Evolutionary conservation across 2,329 filamentous ascomycete genomes (phyloP).

Genomic region (Verticillium dahliae): DNA sequence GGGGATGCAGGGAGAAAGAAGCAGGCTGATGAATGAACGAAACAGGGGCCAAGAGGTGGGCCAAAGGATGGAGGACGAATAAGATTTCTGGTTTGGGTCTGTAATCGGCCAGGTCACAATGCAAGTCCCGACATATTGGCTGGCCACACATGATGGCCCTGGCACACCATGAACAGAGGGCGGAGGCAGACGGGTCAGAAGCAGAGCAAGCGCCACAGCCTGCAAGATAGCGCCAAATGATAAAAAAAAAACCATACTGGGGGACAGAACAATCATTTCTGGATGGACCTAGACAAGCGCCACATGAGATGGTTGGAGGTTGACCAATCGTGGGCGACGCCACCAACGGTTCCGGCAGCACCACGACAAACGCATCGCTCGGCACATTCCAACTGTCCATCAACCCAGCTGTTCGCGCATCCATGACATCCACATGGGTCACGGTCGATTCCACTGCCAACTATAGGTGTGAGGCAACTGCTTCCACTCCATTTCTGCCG

Average conservation of each 20-base stretch:
- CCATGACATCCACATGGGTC: background rate
- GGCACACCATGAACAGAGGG: too few relatives aligned
- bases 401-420: background rate
- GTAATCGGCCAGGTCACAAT: too few relatives aligned
- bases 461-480: background rate
- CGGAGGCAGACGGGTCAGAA: too few relatives aligned
- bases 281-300: background rate
- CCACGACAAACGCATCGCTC: conserved; percentile 1
- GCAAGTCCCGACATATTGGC: too few relatives aligned
- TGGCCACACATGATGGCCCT: too few relatives aligned
- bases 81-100: background rate
- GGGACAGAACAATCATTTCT: background rate
- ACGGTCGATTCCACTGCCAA: background rate
- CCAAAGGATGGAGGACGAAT: too few relatives aligned
- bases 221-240: background rate
- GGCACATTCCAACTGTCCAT: background rate
- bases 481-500: background rate
- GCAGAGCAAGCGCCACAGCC: background rate
- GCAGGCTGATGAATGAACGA: background rate
- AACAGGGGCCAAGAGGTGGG: background rate
- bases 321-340: conserved; percentile 8
- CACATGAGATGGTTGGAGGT: conserved; percentile 1
- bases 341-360: conserved; percentile 12
- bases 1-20: background rate
- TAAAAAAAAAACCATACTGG: background rate